Evolutionary conservation across 305 asterid species (phyloP).

Genomic region (Withania somnifera): DNA sequence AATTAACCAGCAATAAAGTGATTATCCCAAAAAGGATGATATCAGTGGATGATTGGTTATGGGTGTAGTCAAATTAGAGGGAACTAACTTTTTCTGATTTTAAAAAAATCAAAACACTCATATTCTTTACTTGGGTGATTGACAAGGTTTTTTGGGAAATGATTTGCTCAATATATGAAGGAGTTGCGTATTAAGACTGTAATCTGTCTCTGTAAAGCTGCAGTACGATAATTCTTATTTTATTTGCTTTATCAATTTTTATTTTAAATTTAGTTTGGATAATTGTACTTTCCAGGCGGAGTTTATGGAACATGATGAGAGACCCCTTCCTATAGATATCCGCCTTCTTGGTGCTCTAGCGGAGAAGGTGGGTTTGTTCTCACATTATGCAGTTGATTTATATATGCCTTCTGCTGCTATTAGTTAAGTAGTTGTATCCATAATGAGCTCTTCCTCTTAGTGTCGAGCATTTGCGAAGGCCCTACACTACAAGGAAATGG

Average conservation of each 20-base stretch:
- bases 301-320: conserved; percentile 98
- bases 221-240: not conserved
- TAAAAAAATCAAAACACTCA: not conserved
- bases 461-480: conserved; percentile 99
- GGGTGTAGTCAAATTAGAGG: not conserved
- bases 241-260: too few relatives aligned
- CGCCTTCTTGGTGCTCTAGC: conserved; percentile 99
- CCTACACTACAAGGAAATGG: conserved; percentile 96
- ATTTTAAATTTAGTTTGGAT: too few relatives aligned
- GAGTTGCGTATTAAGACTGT: not conserved
- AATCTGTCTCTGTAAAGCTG: not conserved
- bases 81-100: not conserved
- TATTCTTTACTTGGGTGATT: not conserved
- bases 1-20: not conserved
- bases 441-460: conserved; percentile 35
- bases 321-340: conserved; percentile 94
- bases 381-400: conserved; percentile 2
- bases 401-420: not conserved
- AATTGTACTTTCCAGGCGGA: conserved; percentile 61
- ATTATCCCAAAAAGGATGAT: not conserved
- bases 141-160: not conserved
- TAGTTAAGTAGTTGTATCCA: not conserved
- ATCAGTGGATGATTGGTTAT: not conserved
- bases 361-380: conserved; percentile 52
- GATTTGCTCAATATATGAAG: not conserved